phyloP scores from a whole-genome alignment of 176 grass and related monocot species.

The Oryza glaberrima region DNA sequence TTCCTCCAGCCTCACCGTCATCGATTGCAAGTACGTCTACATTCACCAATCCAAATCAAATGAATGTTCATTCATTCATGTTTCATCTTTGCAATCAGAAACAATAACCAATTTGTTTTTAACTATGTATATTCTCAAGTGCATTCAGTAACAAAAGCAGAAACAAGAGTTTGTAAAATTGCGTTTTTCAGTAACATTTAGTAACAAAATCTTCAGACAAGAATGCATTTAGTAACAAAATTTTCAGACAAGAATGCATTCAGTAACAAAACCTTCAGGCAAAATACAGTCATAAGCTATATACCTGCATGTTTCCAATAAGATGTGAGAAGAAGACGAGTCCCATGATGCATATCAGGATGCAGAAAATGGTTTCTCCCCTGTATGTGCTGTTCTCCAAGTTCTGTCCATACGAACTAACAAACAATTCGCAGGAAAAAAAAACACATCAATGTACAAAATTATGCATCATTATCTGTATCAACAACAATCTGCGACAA shows the following conservation, averaged over 20 bases:
- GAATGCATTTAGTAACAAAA: no score
- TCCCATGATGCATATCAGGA: constrained; percentile 90
- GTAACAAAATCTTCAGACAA: no score
- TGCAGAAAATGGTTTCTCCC: constrained; percentile 84
- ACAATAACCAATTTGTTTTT: no score
- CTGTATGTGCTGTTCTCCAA: constrained; percentile 80
- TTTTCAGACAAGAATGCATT: no score
- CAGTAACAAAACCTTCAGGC: no score
- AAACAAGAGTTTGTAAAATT: neutral
- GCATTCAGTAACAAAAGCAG: neutral
- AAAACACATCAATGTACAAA: neutral
- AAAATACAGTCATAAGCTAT: neutral
- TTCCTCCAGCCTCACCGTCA: constrained; percentile 87
- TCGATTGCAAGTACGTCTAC: constrained; percentile 88
- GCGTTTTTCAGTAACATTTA: no score
- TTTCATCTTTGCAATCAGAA: neutral
- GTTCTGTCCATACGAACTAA: constrained; percentile 90
- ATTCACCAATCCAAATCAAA: no score
- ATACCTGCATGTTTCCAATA: constrained; percentile 99
- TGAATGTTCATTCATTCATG: no score
- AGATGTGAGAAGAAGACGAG: constrained; percentile 97
- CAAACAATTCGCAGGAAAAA: constrained; percentile 7
- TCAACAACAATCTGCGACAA: neutral
- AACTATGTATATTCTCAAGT: no score
- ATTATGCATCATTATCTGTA: neutral